Conservation (phyloP, 805 yeast genomes). For the Ogataea pignaliae region DNA sequence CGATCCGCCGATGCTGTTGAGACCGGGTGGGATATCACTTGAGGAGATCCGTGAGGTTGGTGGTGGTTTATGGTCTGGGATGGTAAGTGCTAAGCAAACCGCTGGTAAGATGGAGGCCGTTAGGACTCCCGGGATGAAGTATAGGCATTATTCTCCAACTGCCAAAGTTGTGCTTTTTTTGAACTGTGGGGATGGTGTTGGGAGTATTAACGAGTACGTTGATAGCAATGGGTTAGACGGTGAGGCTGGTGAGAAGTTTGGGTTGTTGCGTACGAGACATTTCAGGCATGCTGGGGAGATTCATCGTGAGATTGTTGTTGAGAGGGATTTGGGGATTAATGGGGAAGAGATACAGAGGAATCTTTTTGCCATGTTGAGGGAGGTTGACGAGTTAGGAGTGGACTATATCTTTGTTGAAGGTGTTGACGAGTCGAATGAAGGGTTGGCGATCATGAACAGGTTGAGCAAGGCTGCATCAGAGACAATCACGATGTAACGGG, state of each 20-base stretch:
- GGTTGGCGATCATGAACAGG: constrained; percentile 93
- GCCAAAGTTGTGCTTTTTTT: constrained; percentile 73
- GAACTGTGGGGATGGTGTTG: constrained; percentile 42
- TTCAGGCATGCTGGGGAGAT: constrained; percentile 25
- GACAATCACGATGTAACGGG: constrained; percentile 13
- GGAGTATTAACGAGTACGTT: constrained; percentile 9
- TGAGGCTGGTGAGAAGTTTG: constrained; percentile 33
- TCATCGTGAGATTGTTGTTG: constrained; percentile 20
- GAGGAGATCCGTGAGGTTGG: constrained; percentile 68
- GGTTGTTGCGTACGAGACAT: constrained; percentile 43
- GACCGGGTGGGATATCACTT: constrained; percentile 91
- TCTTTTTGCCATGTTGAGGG: constrained; percentile 67
- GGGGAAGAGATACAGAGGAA: constrained; percentile 68
- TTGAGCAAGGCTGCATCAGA: constrained; percentile 76
- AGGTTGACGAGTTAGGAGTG: constrained; percentile 65
- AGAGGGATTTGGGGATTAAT: constrained; percentile 37
- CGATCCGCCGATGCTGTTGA: constrained; percentile 76
- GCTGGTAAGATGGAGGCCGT: constrained; percentile 67
- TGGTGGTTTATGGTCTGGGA: constrained; percentile 62
- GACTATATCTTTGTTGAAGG: constrained; percentile 83
- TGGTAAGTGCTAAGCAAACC: constrained; percentile 59
- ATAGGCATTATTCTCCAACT: constrained; percentile 88
- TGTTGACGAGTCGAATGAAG: constrained; percentile 68
- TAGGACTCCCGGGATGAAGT: constrained; percentile 97
- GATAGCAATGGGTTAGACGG: constrained; percentile 3